Evolutionary conservation across 495 filamentous ascomycete genomes (phyloP).

Genomic region (Mytilinidion resinicola): DNA sequence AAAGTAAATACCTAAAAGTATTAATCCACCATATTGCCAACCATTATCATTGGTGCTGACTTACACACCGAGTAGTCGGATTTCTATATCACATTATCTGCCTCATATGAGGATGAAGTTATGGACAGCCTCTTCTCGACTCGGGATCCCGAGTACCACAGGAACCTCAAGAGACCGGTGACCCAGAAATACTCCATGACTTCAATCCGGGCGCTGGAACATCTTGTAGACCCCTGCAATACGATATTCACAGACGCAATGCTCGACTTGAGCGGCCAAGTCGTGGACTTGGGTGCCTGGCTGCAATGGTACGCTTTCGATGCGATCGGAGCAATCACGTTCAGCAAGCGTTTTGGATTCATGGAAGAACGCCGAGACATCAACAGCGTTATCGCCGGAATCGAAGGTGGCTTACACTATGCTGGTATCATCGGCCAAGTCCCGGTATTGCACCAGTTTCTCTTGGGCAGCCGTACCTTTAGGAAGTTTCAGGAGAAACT

Average conservation of each 20-base stretch:
- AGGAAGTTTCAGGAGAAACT: background rate
- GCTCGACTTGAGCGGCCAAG: constrained; percentile 9
- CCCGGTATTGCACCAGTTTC: background rate
- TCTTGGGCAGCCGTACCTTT: background rate
- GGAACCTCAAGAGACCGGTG: constrained; percentile 11
- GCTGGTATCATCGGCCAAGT: background rate
- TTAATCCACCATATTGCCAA: no score
- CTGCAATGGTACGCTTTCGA: constrained; percentile 41
- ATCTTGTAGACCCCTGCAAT: constrained; percentile 37
- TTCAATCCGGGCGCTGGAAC: constrained; percentile 39
- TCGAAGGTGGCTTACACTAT: no score
- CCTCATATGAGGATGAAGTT: no score
- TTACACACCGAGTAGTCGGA: no score
- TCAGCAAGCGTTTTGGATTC: constrained; percentile 37
- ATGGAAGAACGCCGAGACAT: constrained; percentile 39
- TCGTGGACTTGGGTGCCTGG: constrained; percentile 30
- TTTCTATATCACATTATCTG: no score
- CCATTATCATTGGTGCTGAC: no score
- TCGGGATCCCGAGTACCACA: constrained; percentile 23
- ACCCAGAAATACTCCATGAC: constrained; percentile 37
- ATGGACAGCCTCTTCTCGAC: constrained; percentile 32
- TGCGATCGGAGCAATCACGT: constrained; percentile 33
- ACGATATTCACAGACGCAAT: constrained; percentile 32
- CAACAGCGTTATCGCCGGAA: constrained; percentile 12
- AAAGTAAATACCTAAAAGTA: no score